Evolutionary conservation across 2,329 filamentous ascomycete genomes (phyloP), one percentile per base, ranked within the genome.

Genomic region (Neofusicoccum ribis): DNA sequence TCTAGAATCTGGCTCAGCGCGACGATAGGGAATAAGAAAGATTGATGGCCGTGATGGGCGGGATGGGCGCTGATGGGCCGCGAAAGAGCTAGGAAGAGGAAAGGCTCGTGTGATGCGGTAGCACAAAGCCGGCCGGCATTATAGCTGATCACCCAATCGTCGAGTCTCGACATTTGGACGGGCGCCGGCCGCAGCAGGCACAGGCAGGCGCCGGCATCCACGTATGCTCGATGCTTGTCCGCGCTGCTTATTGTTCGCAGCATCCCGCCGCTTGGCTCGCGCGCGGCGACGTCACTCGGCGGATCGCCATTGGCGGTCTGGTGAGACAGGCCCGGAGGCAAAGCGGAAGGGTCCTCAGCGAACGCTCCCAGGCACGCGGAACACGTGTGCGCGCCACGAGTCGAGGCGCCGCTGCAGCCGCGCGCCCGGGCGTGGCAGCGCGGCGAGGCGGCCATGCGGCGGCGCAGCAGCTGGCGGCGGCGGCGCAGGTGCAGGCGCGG

Each of bases 271-370:
- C 43, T 61, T 51, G 59, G 59, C 59, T 27, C 39, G 47, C 59
- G 59, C 46, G 15, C 20, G 44, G 34, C 59, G 59, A 62, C 46
- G 46, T 51, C 59, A 51, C 59, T 47, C 56, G 41, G 43, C 54
- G 59, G 59, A 62, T 62, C 59, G 59, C 46, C 59, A 62, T 62
- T 62, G 59, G 59, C 59, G 59, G 59, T 62, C 59, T 60, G 56
- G 27, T 60, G 56, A 60, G 56, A 60, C 56, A 46, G 56, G 41
- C 5, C 56, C 15, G 50, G 17, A 20, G 34, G 34, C 50, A 17
- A 6, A 31, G 17, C 14, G 50, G 27, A 60, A 60, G 27, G 56
- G 54, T 46, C 52, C 52, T 56, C 23, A 14, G 41, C 39, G 12
- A 14, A 4, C 23, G 12, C 47, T 58, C 56, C 41, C 56, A 60